Evolutionary conservation across 805 yeast species (phyloP).

Genomic region (Sugiyamaella chiloensis): DNA sequence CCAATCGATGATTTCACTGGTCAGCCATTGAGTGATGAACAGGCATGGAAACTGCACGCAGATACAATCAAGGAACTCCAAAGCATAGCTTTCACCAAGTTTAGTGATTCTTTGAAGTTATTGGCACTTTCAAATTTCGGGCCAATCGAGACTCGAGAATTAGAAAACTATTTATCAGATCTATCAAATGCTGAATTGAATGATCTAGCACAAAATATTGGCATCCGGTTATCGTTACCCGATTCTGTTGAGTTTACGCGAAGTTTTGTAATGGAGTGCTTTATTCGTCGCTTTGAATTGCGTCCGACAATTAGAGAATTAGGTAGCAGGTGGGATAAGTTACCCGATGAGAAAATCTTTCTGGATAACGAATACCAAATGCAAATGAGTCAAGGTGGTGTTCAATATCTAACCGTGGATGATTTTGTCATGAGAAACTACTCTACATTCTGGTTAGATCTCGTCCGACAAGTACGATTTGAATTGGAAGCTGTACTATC

Average conservation of each 20-base stretch:
- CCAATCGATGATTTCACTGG: conserved; percentile 45
- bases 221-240: no score
- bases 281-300: no score
- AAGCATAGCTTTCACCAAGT: conserved; percentile 22
- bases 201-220: conserved; percentile 8
- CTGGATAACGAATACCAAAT: no score
- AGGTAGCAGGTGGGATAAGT: no score
- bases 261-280: conserved; percentile 19
- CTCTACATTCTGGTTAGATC: neutral
- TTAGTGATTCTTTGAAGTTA: conserved; percentile 24
- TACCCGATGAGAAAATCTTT: conserved; percentile 10
- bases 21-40: conserved; percentile 22
- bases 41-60: conserved; percentile 15
- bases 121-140: conserved; percentile 30
- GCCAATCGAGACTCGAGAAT: conserved; percentile 20
- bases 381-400: no score
- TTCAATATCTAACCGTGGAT: conserved; percentile 31
- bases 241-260: conserved; percentile 11
- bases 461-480: neutral
- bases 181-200: conserved; percentile 23
- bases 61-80: conserved; percentile 27
- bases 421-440: conserved; percentile 29
- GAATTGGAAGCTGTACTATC: neutral
- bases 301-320: no score
- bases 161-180: conserved; percentile 26